Percentiles rank a stretch among this genome's conserved stretches.
phyloP scores from a whole-genome alignment of 495 filamentous ascomycete genomes.

The Hypoxylon perforatum region DNA sequence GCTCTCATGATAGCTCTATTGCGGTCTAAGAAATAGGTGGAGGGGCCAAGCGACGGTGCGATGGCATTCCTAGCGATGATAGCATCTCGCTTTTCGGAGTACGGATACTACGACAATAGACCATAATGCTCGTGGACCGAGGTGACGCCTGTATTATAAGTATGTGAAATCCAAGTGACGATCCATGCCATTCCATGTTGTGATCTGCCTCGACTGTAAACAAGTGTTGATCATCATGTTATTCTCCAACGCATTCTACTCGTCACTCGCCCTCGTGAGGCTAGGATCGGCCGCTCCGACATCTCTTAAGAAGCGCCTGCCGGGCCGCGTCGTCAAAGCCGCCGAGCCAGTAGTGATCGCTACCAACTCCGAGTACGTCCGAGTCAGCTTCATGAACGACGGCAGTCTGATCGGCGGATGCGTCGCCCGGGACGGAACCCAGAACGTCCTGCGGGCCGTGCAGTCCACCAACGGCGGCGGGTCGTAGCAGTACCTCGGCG shows the following conservation, averaged over 20 bases:
- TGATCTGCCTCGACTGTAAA: slow-evolving; percentile 7
- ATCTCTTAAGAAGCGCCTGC: slow-evolving; percentile 18
- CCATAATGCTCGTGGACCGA: not conserved
- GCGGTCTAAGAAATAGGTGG: not conserved
- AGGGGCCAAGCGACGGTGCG: not conserved
- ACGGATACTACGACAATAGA: not conserved
- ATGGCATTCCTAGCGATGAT: slow-evolving; percentile 2
- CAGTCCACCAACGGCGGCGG: no score
- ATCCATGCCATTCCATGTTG: not conserved
- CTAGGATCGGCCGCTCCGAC: slow-evolving; percentile 10
- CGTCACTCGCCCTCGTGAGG: slow-evolving; percentile 10
- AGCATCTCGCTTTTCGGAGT: not conserved
- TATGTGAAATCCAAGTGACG: slow-evolving; percentile 1
- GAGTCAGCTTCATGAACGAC: no score
- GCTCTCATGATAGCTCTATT: slow-evolving; percentile 7
- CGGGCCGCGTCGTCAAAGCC: slow-evolving; percentile 34
- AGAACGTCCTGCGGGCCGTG: no score
- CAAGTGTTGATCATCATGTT: slow-evolving; percentile 17
- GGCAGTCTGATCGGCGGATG: no score
- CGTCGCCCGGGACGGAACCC: no score
- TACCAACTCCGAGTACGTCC: slow-evolving; percentile 60
- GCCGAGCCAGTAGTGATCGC: slow-evolving; percentile 44
- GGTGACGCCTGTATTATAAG: slow-evolving; percentile 3
- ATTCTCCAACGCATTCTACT: slow-evolving; percentile 9
- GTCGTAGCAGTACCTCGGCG: no score